Evolutionary conservation across 2,329 filamentous ascomycete genomes (phyloP), one percentile per base, ranked within the genome.

Genomic region (Magnaporthiopsis poae): DNA sequence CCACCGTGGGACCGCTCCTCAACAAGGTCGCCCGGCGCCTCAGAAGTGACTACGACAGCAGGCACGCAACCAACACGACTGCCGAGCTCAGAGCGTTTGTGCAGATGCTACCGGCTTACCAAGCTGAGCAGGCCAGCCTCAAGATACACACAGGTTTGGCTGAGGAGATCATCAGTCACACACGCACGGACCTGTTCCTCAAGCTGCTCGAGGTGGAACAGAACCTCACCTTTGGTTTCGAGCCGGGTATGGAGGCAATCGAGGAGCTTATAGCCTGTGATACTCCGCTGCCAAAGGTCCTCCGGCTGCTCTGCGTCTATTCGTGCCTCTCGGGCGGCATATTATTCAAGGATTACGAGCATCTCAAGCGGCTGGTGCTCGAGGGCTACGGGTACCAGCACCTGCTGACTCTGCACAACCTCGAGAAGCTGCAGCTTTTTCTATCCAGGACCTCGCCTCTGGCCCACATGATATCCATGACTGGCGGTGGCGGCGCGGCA

Each of bases 321-420:
- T 96, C 92, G 12, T 94, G 90, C 74, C 88, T 97, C 70, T 89
- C 90, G 12, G 93, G 92, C 29, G 95, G 95, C 36, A 87, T 99
- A 70, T 92, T 92, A 68, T 86, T 90, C 15, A 91, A 91, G 70
- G 95, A 99, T 70, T 87, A 95, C 63, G 96, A 99, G 68, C 87
- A 86, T 56, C 97, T 98, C 77, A 92, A 93, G 72, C 88, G 90
- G 62, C 86, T 95, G 64, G 87, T 99, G 65, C 81, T 97, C 9
- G 91, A 97, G 74, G 94, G 91, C 1, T 99, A 99, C 73, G 95
- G 95, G 33, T 93, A 96, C 74, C 93, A 98, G 74, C 95, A 99
- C 75, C 81, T 99, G 18, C 83, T 98, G 61, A 99, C 96, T 0
- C 86, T 99, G 39, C 86, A 91, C 71, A 89, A 90, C 15, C 82